These are phyloP conservation scores for Acrodontium crateriforme DNA, from an alignment of 2,329 filamentous ascomycete species.

Conservation along the genomic window DNA sequence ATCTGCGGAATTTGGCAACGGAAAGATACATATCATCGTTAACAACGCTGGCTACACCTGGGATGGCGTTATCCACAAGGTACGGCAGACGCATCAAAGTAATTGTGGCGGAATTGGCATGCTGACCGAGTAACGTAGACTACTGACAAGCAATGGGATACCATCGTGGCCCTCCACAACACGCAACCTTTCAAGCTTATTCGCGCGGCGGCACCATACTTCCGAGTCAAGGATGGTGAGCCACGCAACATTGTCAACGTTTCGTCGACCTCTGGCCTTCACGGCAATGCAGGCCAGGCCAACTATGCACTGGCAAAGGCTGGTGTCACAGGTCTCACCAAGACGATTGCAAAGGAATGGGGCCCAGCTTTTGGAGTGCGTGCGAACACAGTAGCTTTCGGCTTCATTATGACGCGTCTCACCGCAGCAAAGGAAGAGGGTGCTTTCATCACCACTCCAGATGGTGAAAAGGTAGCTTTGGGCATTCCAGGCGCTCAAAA, in stretches of 20 bases:
- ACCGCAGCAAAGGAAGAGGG: slow-evolving; percentile 77
- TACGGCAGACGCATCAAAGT: slow-evolving; percentile 13
- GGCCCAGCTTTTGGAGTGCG: slow-evolving; percentile 70
- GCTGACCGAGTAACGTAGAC: slow-evolving; percentile 33
- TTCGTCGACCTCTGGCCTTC: slow-evolving; percentile 63
- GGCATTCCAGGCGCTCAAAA: slow-evolving; percentile 56
- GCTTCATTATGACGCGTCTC: slow-evolving; percentile 64
- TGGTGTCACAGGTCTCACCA: slow-evolving; percentile 67
- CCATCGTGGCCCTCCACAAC: slow-evolving; percentile 69
- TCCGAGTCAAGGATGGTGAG: slow-evolving; percentile 73
- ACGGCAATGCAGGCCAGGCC: slow-evolving; percentile 82
- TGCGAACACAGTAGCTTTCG: slow-evolving; percentile 73
- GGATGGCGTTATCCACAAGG: slow-evolving; percentile 84
- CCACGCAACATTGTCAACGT: slow-evolving; percentile 72
- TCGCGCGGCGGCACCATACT: slow-evolving; percentile 68
- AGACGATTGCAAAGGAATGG: slow-evolving; percentile 87
- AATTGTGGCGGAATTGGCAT: neutral
- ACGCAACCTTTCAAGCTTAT: slow-evolving; percentile 78
- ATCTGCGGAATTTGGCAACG: slow-evolving; percentile 65
- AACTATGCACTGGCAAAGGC: slow-evolving; percentile 83
- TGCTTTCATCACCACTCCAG: slow-evolving; percentile 61
- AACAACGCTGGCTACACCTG: slow-evolving; percentile 90
- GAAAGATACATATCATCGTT: slow-evolving; percentile 82
- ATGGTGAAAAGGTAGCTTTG: slow-evolving; percentile 59
- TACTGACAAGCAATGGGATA: slow-evolving; percentile 83